Conservation (phyloP, 371 early-diverging fungal genomes). For the Lichtheimia hyalospora region DNA sequence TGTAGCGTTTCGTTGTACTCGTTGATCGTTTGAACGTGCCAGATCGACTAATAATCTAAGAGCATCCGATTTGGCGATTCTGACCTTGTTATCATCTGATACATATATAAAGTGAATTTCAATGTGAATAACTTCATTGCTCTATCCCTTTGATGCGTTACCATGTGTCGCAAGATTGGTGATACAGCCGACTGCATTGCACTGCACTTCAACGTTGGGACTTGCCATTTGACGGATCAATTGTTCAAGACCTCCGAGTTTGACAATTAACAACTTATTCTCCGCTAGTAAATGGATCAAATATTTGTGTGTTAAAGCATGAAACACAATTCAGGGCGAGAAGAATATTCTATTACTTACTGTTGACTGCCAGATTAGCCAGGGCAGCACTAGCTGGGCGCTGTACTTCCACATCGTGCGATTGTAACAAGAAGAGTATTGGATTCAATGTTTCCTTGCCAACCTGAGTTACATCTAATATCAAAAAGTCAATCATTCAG, state of each 20-base stretch:
- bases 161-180: conserved; percentile 91
- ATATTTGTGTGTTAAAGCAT: no score
- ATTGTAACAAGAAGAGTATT: conserved; percentile 79
- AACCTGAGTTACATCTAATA: conserved; percentile 75
- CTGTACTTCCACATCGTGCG: conserved; percentile 87
- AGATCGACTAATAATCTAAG: conserved; percentile 74
- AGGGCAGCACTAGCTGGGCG: conserved; percentile 87
- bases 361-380: conserved; percentile 88
- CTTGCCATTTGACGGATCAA: conserved; percentile 87
- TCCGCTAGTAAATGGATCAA: conserved; percentile 49
- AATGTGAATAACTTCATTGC: no score
- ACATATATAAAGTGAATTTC: no score
- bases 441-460: conserved; percentile 81
- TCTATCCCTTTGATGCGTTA: conserved; percentile 20
- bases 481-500: background rate
- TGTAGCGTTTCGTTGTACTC: conserved; percentile 91
- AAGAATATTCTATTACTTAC: conserved; percentile 43
- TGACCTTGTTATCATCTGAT: conserved; percentile 85
- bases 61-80: conserved; percentile 86
- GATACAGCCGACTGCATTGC: conserved; percentile 95
- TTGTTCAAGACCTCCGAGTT: conserved; percentile 84
- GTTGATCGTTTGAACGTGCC: conserved; percentile 84
- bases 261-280: conserved; percentile 85
- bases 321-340: no score
- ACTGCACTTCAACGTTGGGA: conserved; percentile 87